Percentiles rank a stretch among this genome's conserved stretches.
Evolutionary conservation across 169 alveolate species (phyloP).

Genomic region (Cryptosporidium ryanae): DNA sequence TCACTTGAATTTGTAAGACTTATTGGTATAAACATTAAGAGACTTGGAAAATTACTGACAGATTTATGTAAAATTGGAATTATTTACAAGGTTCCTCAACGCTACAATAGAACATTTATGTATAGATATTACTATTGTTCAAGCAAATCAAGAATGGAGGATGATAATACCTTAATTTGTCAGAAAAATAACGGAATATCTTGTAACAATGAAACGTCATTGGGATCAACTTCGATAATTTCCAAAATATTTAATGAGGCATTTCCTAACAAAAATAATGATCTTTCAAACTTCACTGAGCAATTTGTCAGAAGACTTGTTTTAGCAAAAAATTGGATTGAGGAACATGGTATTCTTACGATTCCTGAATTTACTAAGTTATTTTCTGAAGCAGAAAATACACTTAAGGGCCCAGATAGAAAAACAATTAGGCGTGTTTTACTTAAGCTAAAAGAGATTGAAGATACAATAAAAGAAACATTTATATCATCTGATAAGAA

Average conservation of each 20-base stretch:
- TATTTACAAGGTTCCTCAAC: slow-evolving; percentile 44
- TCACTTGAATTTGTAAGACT: slow-evolving; percentile 48
- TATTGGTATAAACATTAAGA: slow-evolving; percentile 55
- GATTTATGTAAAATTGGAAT: slow-evolving; percentile 19
- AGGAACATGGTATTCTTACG: slow-evolving; percentile 38
- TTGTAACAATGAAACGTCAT: not conserved
- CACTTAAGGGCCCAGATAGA: slow-evolving; percentile 72
- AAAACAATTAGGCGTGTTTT: slow-evolving; percentile 55
- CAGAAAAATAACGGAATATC: not conserved
- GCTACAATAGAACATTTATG: slow-evolving; percentile 72
- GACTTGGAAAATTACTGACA: slow-evolving; percentile 58
- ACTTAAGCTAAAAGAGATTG: slow-evolving; percentile 32
- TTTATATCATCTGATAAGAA: slow-evolving; percentile 7
- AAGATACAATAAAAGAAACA: slow-evolving; percentile 30
- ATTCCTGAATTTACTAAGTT: slow-evolving; percentile 65
- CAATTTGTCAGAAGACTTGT: slow-evolving; percentile 43
- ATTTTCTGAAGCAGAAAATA: slow-evolving; percentile 36
- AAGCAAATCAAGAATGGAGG: not conserved
- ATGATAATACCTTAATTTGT: not conserved
- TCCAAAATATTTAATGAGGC: slow-evolving; percentile 8
- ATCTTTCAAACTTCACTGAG: slow-evolving; percentile 34
- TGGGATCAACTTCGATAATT: not conserved
- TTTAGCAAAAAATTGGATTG: slow-evolving; percentile 43
- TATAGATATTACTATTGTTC: slow-evolving; percentile 47
- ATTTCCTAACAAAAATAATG: slow-evolving; percentile 8